These are phyloP conservation scores for Lithohypha guttulata DNA, from an alignment of 2,329 filamentous ascomycete species.

Conservation along the genomic window DNA sequence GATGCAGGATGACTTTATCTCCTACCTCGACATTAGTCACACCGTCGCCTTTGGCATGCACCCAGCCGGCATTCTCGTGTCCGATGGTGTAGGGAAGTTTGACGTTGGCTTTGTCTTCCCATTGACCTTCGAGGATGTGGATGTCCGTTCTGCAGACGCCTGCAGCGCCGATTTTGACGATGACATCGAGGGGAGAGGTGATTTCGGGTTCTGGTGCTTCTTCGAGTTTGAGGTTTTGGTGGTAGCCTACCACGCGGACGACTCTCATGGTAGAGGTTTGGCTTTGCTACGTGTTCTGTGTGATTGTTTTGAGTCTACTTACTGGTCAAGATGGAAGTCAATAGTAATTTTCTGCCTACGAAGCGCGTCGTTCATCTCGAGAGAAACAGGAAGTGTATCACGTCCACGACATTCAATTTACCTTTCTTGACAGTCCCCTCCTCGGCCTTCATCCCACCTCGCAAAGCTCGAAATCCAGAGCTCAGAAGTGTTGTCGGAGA, in stretches of 20 bases:
- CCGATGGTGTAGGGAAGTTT: slow-evolving; percentile 14
- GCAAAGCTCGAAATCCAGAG: too few relatives aligned
- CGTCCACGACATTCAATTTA: too few relatives aligned
- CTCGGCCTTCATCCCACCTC: too few relatives aligned
- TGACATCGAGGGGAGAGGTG: slow-evolving; percentile 12
- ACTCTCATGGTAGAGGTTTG: slow-evolving; percentile 10
- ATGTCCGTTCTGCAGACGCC: slow-evolving; percentile 14
- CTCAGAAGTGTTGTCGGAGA: too few relatives aligned
- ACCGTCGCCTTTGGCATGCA: too few relatives aligned
- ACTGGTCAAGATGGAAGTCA: not conserved
- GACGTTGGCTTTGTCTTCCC: slow-evolving; percentile 11
- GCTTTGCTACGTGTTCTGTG: not conserved
- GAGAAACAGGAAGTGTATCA: too few relatives aligned
- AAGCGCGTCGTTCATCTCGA: too few relatives aligned
- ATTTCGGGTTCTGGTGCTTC: slow-evolving; percentile 10
- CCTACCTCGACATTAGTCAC: too few relatives aligned
- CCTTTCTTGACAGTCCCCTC: too few relatives aligned
- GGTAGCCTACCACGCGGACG: slow-evolving; percentile 13
- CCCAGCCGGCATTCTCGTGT: too few relatives aligned
- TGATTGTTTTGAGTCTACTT: not conserved
- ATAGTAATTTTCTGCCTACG: not conserved
- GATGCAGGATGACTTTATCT: too few relatives aligned
- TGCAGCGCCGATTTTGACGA: slow-evolving; percentile 14
- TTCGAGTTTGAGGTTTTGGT: slow-evolving; percentile 11
- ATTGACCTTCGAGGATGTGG: slow-evolving; percentile 15